These are phyloP conservation scores for Ceratobasidium sp. DNA, from an alignment of 1,284 basidiomycete genomes.

Conservation along the genomic window DNA sequence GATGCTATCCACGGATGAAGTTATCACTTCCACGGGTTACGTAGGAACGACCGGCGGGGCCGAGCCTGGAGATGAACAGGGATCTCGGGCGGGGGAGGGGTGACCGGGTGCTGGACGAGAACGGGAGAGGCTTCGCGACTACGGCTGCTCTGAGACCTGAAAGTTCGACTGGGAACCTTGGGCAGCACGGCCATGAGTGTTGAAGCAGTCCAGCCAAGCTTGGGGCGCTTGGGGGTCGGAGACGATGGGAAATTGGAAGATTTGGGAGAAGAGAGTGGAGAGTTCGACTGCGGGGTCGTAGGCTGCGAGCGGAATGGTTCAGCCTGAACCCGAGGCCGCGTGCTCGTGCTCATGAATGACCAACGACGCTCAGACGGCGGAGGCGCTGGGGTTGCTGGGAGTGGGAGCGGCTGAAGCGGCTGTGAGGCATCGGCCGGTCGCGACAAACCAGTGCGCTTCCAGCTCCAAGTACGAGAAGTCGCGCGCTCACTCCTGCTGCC, in stretches of 20 bases:
- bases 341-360: constrained; percentile 34
- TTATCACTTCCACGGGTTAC: constrained; percentile 39
- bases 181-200: constrained; percentile 36
- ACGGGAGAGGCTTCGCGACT: constrained; percentile 33
- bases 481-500: constrained; percentile 10
- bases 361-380: constrained; percentile 37
- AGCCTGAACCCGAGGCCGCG: constrained; percentile 24
- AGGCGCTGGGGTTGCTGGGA: constrained; percentile 32
- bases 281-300: constrained; percentile 10
- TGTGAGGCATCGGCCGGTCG: constrained; percentile 14
- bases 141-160: constrained; percentile 27
- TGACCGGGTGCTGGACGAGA: constrained; percentile 18
- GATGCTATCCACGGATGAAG: constrained; percentile 23
- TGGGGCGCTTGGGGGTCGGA: constrained; percentile 34
- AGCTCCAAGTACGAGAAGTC: constrained; percentile 39
- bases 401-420: constrained; percentile 29
- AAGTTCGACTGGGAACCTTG: constrained; percentile 29
- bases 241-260: constrained; percentile 16
- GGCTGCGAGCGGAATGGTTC: constrained; percentile 38
- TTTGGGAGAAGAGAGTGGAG: constrained; percentile 18
- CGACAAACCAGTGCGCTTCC: constrained; percentile 38
- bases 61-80: constrained; percentile 26
- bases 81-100: constrained; percentile 17
- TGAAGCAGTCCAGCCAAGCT: constrained; percentile 38
- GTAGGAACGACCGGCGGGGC: constrained; percentile 40